Conservation (phyloP, 306 rosid species). For the Prunus padus region DNA sequence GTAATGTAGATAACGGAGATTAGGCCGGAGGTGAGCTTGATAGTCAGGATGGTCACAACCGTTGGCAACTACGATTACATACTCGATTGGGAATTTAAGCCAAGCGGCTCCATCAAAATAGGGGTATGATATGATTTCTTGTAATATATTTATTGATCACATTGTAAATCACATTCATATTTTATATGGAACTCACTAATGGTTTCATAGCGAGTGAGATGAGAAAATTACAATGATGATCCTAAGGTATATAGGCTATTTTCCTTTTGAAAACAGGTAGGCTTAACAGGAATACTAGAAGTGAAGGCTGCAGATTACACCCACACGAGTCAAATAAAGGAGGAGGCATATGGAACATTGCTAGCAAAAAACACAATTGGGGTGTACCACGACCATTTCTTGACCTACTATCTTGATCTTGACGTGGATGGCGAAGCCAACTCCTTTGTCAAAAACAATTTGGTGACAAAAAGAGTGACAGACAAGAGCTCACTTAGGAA, state of each 20-base stretch:
- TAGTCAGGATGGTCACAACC: constrained; percentile 54
- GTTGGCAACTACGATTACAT: constrained; percentile 59
- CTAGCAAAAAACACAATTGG: constrained; percentile 56
- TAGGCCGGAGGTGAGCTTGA: constrained; percentile 47
- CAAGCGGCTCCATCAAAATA: constrained; percentile 56
- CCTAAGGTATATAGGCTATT: neutral
- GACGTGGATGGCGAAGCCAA: constrained; percentile 59
- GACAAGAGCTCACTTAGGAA: constrained; percentile 49
- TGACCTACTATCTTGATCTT: constrained; percentile 54
- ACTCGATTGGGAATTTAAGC: constrained; percentile 63
- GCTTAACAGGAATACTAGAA: constrained; percentile 52
- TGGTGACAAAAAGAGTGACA: constrained; percentile 40
- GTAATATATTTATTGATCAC: too few relatives aligned
- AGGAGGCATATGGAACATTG: constrained; percentile 49
- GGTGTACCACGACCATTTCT: constrained; percentile 62
- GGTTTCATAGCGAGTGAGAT: too few relatives aligned
- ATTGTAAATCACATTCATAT: too few relatives aligned
- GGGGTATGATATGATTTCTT: constrained; percentile 33
- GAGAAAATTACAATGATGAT: too few relatives aligned
- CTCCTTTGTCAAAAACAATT: constrained; percentile 48
- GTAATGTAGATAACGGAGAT: constrained; percentile 47
- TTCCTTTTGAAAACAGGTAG: constrained; percentile 30
- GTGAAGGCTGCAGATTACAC: constrained; percentile 40
- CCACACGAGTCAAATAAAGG: constrained; percentile 37
- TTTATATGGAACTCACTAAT: too few relatives aligned